Evolutionary conservation across 208 protist genomes (phyloP).

Genomic region (Porcisia deanei): DNA sequence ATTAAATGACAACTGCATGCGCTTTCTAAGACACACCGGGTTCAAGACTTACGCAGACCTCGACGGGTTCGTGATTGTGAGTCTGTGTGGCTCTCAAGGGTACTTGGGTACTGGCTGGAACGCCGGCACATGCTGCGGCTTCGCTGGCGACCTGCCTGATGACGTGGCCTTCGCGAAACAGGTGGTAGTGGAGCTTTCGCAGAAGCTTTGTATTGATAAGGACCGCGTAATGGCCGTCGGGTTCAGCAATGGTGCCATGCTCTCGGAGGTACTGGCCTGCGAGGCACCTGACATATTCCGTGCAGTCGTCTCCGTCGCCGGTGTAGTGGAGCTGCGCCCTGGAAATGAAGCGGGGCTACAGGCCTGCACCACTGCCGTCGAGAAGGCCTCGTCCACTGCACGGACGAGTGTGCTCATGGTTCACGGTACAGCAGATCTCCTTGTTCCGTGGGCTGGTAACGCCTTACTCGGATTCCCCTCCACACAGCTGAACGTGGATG

Average conservation of each 20-base stretch:
- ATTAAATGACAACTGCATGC: slow-evolving; percentile 60
- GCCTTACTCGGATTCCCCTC: slow-evolving; percentile 54
- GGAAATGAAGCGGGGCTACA: slow-evolving; percentile 52
- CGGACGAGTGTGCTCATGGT: slow-evolving; percentile 70
- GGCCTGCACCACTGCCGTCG: slow-evolving; percentile 37
- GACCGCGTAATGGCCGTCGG: slow-evolving; percentile 59
- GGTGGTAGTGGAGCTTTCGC: slow-evolving; percentile 33
- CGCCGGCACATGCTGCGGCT: slow-evolving; percentile 75
- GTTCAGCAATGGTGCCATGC: slow-evolving; percentile 87
- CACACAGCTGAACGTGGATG: slow-evolving; percentile 38
- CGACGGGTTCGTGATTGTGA: slow-evolving; percentile 59
- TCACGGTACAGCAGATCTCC: slow-evolving; percentile 59
- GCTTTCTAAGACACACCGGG: slow-evolving; percentile 51
- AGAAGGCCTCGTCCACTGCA: slow-evolving; percentile 6
- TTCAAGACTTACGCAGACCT: slow-evolving; percentile 54
- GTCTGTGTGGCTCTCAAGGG: slow-evolving; percentile 59
- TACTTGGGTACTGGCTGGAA: slow-evolving; percentile 72
- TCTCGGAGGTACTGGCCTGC: slow-evolving; percentile 71
- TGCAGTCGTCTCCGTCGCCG: slow-evolving; percentile 59
- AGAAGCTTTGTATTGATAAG: slow-evolving; percentile 39
- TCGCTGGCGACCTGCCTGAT: slow-evolving; percentile 41
- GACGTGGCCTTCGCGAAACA: slow-evolving; percentile 50
- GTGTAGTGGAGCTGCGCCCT: slow-evolving; percentile 59
- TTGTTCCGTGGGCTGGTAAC: slow-evolving; percentile 68
- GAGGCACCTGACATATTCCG: slow-evolving; percentile 35